Conservation (phyloP, 306 rosid species). For the Quercus cerris region DNA sequence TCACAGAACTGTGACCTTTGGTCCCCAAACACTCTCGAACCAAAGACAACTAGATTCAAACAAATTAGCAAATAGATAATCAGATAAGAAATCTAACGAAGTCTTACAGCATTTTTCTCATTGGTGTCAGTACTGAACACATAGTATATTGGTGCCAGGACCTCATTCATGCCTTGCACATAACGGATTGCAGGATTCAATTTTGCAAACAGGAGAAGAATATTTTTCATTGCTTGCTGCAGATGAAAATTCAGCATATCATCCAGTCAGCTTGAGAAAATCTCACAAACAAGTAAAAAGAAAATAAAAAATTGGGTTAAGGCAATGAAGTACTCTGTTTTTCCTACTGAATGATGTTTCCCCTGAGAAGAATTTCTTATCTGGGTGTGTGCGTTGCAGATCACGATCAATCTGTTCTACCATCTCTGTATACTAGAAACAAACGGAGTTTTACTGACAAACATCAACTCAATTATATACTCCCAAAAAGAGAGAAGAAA, state of each 20-base stretch:
- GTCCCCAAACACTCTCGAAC: neutral
- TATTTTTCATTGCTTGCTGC: constrained; percentile 82
- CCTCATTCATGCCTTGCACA: constrained; percentile 95
- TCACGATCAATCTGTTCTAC: constrained; percentile 81
- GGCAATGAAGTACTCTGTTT: constrained; percentile 51
- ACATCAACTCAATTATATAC: neutral
- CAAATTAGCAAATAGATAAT: neutral
- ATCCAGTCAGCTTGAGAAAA: constrained; percentile 8
- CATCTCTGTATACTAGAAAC: constrained; percentile 61
- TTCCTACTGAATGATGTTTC: constrained; percentile 56
- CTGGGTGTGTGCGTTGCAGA: constrained; percentile 75
- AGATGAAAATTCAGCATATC: constrained; percentile 14
- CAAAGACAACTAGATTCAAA: neutral
- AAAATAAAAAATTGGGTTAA: neutral
- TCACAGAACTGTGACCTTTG: neutral
- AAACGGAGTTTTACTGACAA: constrained; percentile 6
- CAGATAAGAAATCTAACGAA: constrained; percentile 1
- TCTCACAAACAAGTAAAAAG: constrained; percentile 2
- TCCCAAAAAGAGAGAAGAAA: neutral
- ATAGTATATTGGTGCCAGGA: constrained; percentile 78
- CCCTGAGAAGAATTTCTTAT: constrained; percentile 69
- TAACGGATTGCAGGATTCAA: constrained; percentile 74
- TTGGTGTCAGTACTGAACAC: constrained; percentile 55
- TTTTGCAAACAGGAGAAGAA: constrained; percentile 75
- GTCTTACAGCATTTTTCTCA: constrained; percentile 68